Evolutionary conservation across 2,329 filamentous ascomycete genomes (phyloP), one percentile per base, ranked within the genome.

Genomic region (Ophiostoma sp.): DNA sequence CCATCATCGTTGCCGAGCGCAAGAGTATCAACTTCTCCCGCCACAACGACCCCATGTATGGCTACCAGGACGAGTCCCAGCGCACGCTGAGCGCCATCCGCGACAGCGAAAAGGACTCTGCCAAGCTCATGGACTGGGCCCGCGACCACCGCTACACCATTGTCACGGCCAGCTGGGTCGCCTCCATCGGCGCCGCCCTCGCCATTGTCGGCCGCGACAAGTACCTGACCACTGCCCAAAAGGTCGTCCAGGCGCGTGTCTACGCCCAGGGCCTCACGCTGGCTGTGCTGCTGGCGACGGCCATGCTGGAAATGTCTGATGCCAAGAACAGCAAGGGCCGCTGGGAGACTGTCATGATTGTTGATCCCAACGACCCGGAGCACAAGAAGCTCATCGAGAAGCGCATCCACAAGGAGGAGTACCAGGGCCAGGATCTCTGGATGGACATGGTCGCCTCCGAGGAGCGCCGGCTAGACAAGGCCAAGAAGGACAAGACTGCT

Each of bases 401-500:
- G 87, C 88, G 83, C 80, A 85, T 95, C 67, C 91, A 96, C 78
- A 91, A 93, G 80, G 92, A 96, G 82, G 84, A 91, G 72, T 95
- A 96, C 78, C 85, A 89, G 76, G 91, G 92, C 62, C 91, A 96
- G 81, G 93, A 98, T 78, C 84, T 97, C 75, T 99, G 95, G 95
- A 95, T 87, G 82, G 89, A 94, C 74, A 94, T 94, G 90, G 89
- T 94, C 65, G 90, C 86, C 70, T 87, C 91, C 27, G 91, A 93
- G 81, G 91, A 94, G 81, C 82, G 83, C 72, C 80, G 85, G 52
- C 72, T 87, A 58, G 79, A 78, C 18, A 77, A 74, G 42, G 75
- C 76, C 72, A 78, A 78, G 73, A 76, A 74, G 68, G 71, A 72
- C 66, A 69, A 74, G 69, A 70, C 70, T 16, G 69, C 72, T 52